These are phyloP conservation scores for Naganishia liquefaciens DNA, from an alignment of 1,284 basidiomycete genomes.

Conservation along the genomic window DNA sequence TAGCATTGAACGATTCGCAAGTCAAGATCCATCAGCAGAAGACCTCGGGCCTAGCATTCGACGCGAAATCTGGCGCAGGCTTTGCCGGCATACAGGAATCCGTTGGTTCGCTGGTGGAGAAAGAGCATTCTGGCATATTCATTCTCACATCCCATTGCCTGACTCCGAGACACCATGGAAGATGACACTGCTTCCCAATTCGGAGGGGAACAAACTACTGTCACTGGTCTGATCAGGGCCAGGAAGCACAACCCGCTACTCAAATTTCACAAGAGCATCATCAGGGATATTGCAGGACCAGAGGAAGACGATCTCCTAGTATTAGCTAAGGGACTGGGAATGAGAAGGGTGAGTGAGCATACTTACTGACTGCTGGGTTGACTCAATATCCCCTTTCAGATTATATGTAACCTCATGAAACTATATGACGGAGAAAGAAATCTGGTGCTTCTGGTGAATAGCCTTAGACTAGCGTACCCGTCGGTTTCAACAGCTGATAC, in stretches of 20 bases:
- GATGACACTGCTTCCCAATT: conserved; percentile 20
- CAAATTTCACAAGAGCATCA: conserved; percentile 54
- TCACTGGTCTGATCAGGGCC: conserved; percentile 6
- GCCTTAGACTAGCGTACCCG: no score
- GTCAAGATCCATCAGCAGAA: no score
- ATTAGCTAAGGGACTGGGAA: conserved; percentile 80
- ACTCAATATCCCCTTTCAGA: conserved; percentile 42
- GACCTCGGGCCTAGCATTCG: no score
- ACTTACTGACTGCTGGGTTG: no score
- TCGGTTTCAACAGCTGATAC: neutral
- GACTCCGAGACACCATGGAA: neutral
- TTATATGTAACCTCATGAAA: conserved; percentile 82
- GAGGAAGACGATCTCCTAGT: conserved; percentile 78
- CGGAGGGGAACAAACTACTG: conserved; percentile 25
- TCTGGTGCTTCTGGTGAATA: conserved; percentile 68
- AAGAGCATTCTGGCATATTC: no score
- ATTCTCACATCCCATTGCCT: no score
- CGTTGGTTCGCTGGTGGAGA: no score
- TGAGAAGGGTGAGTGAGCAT: conserved; percentile 58
- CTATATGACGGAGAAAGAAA: conserved; percentile 87
- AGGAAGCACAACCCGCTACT: conserved; percentile 52
- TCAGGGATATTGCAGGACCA: conserved; percentile 59
- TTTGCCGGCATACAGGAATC: no score
- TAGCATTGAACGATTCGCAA: no score
- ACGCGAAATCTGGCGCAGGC: no score